A percentile compares a stretch with the other conserved stretches of the same genome.
Conservation (phyloP, 2,329 filamentous ascomycete genomes). For the Madurella fahalii region DNA sequence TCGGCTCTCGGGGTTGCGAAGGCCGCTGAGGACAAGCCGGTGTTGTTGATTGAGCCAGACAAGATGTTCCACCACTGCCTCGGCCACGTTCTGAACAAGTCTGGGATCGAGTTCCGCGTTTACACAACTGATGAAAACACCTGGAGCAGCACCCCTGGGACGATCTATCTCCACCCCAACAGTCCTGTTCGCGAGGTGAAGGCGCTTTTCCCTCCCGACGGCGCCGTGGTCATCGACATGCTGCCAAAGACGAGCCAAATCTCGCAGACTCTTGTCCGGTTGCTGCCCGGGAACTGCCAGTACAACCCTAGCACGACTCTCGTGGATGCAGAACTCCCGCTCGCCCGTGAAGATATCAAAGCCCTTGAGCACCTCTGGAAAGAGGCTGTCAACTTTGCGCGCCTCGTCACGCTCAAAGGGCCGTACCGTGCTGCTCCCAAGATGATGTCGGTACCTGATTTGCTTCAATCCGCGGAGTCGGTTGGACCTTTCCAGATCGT, state of each 20-base stretch:
- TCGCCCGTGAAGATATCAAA: constrained; percentile 5
- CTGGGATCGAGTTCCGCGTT: constrained; percentile 16
- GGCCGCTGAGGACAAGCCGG: constrained; percentile 2
- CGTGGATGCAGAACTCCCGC: constrained; percentile 5
- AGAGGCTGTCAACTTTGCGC: constrained; percentile 22
- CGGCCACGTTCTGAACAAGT: constrained; percentile 19
- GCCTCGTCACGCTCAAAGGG: not conserved
- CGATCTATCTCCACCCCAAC: constrained; percentile 27
- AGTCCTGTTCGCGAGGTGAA: constrained; percentile 29
- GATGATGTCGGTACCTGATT: constrained; percentile 24
- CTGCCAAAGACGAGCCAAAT: constrained; percentile 27
- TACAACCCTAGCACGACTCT: constrained; percentile 26
- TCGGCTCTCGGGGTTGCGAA: constrained; percentile 20
- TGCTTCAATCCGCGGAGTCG: constrained; percentile 21
- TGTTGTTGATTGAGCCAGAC: constrained; percentile 36
- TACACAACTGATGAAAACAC: constrained; percentile 23
- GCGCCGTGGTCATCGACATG: constrained; percentile 33
- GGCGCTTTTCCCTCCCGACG: constrained; percentile 24
- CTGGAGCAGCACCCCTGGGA: constrained; percentile 3
- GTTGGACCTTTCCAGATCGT: constrained; percentile 31
- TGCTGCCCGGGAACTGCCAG: constrained; percentile 27
- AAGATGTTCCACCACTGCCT: constrained; percentile 27
- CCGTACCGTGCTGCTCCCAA: not conserved
- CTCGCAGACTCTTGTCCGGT: constrained; percentile 24
- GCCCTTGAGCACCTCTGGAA: constrained; percentile 22